Percentiles rank a stretch among this genome's conserved stretches.
These are phyloP conservation scores for Pezicula carpinea DNA, from an alignment of 2,329 filamentous ascomycete genomes.

Conservation along the genomic window DNA sequence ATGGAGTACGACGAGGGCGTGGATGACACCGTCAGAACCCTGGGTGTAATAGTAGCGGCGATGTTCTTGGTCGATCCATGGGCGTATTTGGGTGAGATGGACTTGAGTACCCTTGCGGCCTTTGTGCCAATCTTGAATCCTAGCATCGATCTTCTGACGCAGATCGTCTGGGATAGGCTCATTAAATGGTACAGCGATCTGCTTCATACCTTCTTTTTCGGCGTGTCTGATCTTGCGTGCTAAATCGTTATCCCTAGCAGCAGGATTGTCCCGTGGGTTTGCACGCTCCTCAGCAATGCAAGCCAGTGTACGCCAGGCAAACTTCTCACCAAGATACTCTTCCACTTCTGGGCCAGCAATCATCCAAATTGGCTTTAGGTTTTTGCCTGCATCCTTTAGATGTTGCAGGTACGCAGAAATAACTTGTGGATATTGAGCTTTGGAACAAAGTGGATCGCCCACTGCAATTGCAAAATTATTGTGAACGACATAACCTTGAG, in stretches of 20 bases:
- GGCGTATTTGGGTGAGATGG: constrained; percentile 83
- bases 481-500: constrained; percentile 75
- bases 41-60: constrained; percentile 81
- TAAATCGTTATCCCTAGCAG: constrained; percentile 69
- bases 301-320: constrained; percentile 84
- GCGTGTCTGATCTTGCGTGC: constrained; percentile 79
- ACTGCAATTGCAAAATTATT: constrained; percentile 78
- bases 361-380: constrained; percentile 81
- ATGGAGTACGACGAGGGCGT: constrained; percentile 75
- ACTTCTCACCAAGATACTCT: constrained; percentile 71
- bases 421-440: constrained; percentile 68
- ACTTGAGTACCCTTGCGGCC: constrained; percentile 81
- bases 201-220: constrained; percentile 78
- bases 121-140: constrained; percentile 74
- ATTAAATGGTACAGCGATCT: constrained; percentile 67
- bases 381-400: constrained; percentile 65
- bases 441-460: constrained; percentile 82
- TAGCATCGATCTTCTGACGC: constrained; percentile 62
- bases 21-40: constrained; percentile 66
- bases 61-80: constrained; percentile 80
- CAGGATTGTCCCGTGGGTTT: constrained; percentile 64
- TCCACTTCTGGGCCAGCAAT: constrained; percentile 77
- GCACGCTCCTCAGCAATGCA: constrained; percentile 87
- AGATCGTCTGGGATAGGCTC: constrained; percentile 61
- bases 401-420: constrained; percentile 71